A percentile compares a stretch with the other conserved stretches of the same genome.
phyloP scores from a whole-genome alignment of 2,329 filamentous ascomycete species.

The Teratosphaeriaceae sp. region DNA sequence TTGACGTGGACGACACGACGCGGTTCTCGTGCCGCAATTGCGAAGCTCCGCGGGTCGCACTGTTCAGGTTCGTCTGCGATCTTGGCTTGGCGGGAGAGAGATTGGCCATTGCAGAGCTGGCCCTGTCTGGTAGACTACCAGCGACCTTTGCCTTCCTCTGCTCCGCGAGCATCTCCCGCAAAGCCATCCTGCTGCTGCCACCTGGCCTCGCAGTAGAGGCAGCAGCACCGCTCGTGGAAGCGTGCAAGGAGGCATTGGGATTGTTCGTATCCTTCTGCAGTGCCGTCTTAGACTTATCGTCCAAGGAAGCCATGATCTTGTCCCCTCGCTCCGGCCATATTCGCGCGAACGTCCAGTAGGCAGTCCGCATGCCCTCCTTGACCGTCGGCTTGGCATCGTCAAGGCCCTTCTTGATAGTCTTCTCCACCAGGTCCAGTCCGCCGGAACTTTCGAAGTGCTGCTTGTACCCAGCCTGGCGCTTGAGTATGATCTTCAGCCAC shows the following conservation, averaged over 20 bases:
- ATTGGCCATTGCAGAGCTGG: constrained; percentile 51
- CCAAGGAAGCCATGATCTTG: constrained; percentile 68
- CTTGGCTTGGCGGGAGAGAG: constrained; percentile 43
- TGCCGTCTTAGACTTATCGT: constrained; percentile 69
- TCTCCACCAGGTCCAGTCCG: constrained; percentile 75
- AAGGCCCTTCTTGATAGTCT: constrained; percentile 84
- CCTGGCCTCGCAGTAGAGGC: constrained; percentile 19
- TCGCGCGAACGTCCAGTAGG: constrained; percentile 76
- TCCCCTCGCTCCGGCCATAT: constrained; percentile 76
- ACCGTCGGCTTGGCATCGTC: constrained; percentile 84
- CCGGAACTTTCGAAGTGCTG: constrained; percentile 76
- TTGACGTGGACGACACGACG: constrained; percentile 24
- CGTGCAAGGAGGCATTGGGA: constrained; percentile 48
- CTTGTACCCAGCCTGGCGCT: constrained; percentile 71
- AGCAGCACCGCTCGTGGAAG: constrained; percentile 41
- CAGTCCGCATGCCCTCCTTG: constrained; percentile 74
- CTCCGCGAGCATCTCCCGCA: constrained; percentile 74
- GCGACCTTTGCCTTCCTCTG: constrained; percentile 58
- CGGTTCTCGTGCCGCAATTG: constrained; percentile 23
- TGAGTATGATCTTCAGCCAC: constrained; percentile 80
- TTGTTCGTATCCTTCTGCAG: constrained; percentile 81
- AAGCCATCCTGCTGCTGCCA: constrained; percentile 49
- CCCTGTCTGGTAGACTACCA: constrained; percentile 44
- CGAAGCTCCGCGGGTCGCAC: constrained; percentile 21
- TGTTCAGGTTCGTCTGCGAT: constrained; percentile 16